phyloP scores from a whole-genome alignment of 495 filamentous ascomycete genomes.

The Massariosphaeria phaeospora region DNA sequence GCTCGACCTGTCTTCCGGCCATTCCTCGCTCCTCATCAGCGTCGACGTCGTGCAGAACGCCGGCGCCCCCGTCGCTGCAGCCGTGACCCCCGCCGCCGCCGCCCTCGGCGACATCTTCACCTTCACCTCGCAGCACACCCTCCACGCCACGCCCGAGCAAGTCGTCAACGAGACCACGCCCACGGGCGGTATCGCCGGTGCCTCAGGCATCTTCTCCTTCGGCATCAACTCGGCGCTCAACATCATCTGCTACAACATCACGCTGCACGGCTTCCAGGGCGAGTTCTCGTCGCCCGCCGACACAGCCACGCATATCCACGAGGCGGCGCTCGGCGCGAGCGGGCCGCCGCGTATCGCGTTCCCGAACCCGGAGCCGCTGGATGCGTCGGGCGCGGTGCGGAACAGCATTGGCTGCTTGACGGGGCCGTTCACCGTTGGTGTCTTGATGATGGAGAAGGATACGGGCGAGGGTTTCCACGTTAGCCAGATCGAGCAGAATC shows the following conservation, averaged over 20 bases:
- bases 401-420: slow-evolving; percentile 40
- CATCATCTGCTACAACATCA: slow-evolving; percentile 45
- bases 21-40: slow-evolving; percentile 3
- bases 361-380: slow-evolving; percentile 40
- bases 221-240: slow-evolving; percentile 41
- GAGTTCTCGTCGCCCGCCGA: slow-evolving; percentile 39
- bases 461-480: slow-evolving; percentile 41
- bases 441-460: slow-evolving; percentile 37
- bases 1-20: slow-evolving; percentile 6
- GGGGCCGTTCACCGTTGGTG: slow-evolving; percentile 45
- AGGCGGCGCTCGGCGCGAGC: slow-evolving; percentile 36
- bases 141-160: slow-evolving; percentile 40
- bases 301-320: slow-evolving; percentile 46
- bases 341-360: slow-evolving; percentile 44
- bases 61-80: neutral
- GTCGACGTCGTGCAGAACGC: slow-evolving; percentile 10
- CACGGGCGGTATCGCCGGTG: slow-evolving; percentile 37
- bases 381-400: slow-evolving; percentile 26
- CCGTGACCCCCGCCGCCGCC: neutral
- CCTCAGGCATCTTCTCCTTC: slow-evolving; percentile 40
- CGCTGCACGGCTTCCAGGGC: slow-evolving; percentile 38
- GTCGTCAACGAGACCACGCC: slow-evolving; percentile 41
- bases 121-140: slow-evolving; percentile 42
- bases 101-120: slow-evolving; percentile 25
- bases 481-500: slow-evolving; percentile 39